Conservation (phyloP, 2,329 filamentous ascomycete genomes). For the Alternaria arborescens region DNA sequence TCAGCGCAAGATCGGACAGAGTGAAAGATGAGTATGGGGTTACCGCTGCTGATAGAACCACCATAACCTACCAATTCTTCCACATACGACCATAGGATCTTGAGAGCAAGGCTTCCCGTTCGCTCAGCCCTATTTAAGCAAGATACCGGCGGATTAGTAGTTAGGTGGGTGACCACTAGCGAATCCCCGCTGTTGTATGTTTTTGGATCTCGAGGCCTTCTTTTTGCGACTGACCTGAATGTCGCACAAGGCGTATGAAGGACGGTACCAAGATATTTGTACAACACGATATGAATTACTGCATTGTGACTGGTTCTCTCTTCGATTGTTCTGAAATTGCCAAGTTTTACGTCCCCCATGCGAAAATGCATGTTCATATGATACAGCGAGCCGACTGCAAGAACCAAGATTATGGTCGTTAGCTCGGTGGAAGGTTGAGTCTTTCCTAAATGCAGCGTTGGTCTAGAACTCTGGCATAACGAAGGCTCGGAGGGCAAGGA, state of each 20-base stretch:
- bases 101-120: not conserved
- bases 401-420: too few relatives aligned
- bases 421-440: not conserved
- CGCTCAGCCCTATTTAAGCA: not conserved
- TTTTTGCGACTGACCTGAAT: not conserved
- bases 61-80: not conserved
- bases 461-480: too few relatives aligned
- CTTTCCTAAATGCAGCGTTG: too few relatives aligned
- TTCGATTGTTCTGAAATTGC: too few relatives aligned
- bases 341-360: too few relatives aligned
- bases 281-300: not conserved
- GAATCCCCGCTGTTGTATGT: not conserved
- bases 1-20: slow-evolving; percentile 1
- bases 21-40: not conserved
- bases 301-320: too few relatives aligned
- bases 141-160: not conserved
- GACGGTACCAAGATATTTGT: not conserved
- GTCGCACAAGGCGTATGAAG: not conserved
- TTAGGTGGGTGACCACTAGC: not conserved
- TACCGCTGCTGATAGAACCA: not conserved
- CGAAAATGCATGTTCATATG: too few relatives aligned
- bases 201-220: not conserved
- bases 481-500: too few relatives aligned
- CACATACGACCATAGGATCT: not conserved
- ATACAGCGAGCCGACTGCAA: too few relatives aligned